A percentile compares a stretch with the other conserved stretches of the same genome.
Conservation (phyloP, 352 stramenopile genomes). For the Thalassiosira livingstoniorum region DNA sequence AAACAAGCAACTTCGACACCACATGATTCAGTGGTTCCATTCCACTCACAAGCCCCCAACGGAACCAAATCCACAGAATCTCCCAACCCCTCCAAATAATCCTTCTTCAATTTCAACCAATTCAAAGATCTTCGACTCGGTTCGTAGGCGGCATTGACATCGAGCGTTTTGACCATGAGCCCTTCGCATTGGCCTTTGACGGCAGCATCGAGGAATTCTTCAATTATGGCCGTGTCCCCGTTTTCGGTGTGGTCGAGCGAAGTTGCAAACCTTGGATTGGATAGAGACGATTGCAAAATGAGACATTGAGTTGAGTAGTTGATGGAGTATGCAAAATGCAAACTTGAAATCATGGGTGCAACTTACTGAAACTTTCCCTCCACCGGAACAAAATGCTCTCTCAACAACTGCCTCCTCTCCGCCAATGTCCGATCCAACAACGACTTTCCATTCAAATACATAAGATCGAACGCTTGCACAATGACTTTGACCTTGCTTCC, state of each 20-base stretch:
- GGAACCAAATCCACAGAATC: constrained; percentile 99
- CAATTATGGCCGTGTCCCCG: constrained; percentile 89
- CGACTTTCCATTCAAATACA: constrained; percentile 97
- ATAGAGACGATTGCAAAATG: constrained; percentile 3
- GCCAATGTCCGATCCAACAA: constrained; percentile 91
- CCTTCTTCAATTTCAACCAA: constrained; percentile 99
- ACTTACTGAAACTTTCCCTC: constrained; percentile 95
- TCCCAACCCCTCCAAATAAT: constrained; percentile 97
- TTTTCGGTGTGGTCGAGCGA: constrained; percentile 87
- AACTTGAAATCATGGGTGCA: constrained; percentile 6
- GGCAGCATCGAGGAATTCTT: constrained; percentile 95
- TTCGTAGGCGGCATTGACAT: constrained; percentile 96
- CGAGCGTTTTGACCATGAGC: constrained; percentile 99
- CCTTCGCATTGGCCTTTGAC: constrained; percentile 90
- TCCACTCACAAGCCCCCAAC: constrained; percentile 91
- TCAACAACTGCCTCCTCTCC: constrained; percentile 92
- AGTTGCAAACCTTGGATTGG: constrained; percentile 55
- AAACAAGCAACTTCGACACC: neutral
- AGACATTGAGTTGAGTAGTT: neutral
- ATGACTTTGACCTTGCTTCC: constrained; percentile 86
- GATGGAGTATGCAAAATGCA: constrained; percentile 3
- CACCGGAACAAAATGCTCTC: constrained; percentile 92
- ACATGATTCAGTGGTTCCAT: neutral
- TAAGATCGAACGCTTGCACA: constrained; percentile 98
- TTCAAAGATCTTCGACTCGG: constrained; percentile 97